Conservation (phyloP, 345 rosid genomes). For the Hypericum perforatum region DNA sequence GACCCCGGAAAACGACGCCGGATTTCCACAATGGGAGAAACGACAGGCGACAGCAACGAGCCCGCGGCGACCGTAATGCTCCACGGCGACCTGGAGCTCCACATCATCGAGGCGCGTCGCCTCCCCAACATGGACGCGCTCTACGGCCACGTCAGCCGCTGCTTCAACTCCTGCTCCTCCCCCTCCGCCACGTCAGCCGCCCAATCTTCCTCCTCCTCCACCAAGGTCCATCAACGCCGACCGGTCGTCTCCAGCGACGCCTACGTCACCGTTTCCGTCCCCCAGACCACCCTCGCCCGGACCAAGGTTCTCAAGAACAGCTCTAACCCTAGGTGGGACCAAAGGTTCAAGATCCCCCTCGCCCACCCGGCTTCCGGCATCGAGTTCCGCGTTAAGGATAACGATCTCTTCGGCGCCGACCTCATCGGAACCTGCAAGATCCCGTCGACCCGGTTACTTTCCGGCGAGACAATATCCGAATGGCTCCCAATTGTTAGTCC, state of each 20-base stretch:
- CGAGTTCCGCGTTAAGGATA: constrained; percentile 76
- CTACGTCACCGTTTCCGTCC: constrained; percentile 74
- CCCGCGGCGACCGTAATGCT: constrained; percentile 25
- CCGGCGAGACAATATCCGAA: constrained; percentile 28
- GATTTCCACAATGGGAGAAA: constrained; percentile 12
- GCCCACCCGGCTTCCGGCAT: constrained; percentile 61
- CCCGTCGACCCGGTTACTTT: constrained; percentile 33
- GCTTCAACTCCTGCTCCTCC: constrained; percentile 30
- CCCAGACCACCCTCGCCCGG: constrained; percentile 80
- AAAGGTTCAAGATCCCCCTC: constrained; percentile 47
- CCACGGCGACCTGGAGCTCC: constrained; percentile 75
- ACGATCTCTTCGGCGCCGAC: constrained; percentile 75
- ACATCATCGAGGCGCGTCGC: constrained; percentile 43
- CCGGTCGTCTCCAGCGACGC: constrained; percentile 71
- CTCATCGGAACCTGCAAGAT: constrained; percentile 48
- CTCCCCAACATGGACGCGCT: constrained; percentile 69
- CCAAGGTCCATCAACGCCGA: constrained; percentile 20
- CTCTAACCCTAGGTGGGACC: constrained; percentile 58
- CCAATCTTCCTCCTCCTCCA: not conserved
- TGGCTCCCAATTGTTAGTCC: constrained; percentile 43
- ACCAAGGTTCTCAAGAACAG: constrained; percentile 67
- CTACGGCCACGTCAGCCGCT: constrained; percentile 37
- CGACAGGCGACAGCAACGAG: not conserved
- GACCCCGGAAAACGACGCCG: too few relatives aligned
- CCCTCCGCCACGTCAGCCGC: constrained; percentile 14